Base-by-base conservation (phyloP, 192 early-diverging fungal genomes). In the Gigaspora rosea region DNA sequence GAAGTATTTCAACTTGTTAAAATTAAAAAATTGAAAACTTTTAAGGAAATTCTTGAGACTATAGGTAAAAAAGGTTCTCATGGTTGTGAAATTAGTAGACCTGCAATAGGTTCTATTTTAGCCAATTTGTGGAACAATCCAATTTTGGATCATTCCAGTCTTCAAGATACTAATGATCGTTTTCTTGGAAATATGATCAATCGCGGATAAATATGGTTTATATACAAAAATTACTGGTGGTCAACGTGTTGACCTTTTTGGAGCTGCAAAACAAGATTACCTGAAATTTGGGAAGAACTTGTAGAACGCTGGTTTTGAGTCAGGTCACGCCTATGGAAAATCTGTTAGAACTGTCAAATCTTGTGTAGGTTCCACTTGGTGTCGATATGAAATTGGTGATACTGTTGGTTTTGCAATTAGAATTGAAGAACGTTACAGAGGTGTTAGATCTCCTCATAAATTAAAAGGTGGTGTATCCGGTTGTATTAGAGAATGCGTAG, bases 151-250 rank as follows among this genome's bases (percentile, higher is more conserved):
- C 78, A 80, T 63, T 52, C 76, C 10, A 78, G 77, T 58, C 71
- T 81, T 18, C 90, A 92, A 78, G 90, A 92, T 73, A 92, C 90
- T 8, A 92, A 93, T 75, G 90, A 92, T 79, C 81, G 86, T 12
- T 92, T 84, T 77, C 77, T 92, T 46, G 90, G 88, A 62, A 92
- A 92, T 76, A 92, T 92, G n/a, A n/a, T n/a, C n/a, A n/a, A 85
- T 92, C 51, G 90, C 89, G 15, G 84, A 90, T 71, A 82, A 90
- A 48, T 92, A 88, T 71, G 81, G 75, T 3, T 80, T 92, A 3
- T 92, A 92, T 58, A 90, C 87, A 1, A 92, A 92, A 78, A 91
- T 92, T 67, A 90, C 91, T 1, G 91, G 91, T 64, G 91, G 89
- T 49, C 91, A 92, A 75, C 82, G 90, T 59, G 91, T 92, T 70